Conservation (phyloP, 1,139 yeast genomes). For the Candida sp. region DNA sequence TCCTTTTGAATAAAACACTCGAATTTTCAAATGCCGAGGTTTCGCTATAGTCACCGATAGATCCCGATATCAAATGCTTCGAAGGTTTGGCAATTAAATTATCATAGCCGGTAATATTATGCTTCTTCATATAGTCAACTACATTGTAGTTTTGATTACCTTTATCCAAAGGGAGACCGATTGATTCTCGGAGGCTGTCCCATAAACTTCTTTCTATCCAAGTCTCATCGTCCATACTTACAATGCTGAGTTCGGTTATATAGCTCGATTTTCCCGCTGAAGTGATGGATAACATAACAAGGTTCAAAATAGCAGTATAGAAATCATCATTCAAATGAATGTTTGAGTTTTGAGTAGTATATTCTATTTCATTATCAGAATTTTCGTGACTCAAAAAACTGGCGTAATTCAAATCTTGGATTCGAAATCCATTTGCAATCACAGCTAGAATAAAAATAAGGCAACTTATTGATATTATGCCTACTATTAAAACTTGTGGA, state of each 20-base stretch:
- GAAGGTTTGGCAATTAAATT: conserved; percentile 31
- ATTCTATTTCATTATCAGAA: conserved; percentile 25
- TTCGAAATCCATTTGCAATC: conserved; percentile 52
- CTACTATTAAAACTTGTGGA: conserved; percentile 58
- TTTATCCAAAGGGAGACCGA: conserved; percentile 5
- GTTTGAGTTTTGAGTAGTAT: conserved; percentile 21
- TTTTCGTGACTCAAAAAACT: conserved; percentile 38
- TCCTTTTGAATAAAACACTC: conserved; percentile 22
- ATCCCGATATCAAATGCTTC: conserved; percentile 20
- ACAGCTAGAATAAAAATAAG: conserved; percentile 53
- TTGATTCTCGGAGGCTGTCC: conserved; percentile 12
- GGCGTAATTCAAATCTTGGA: conserved; percentile 46
- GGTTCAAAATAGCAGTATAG: conserved; percentile 54
- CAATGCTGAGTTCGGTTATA: conserved; percentile 54
- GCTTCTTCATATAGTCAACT: conserved; percentile 14
- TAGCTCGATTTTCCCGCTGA: conserved; percentile 68
- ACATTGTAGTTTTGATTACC: conserved; percentile 5
- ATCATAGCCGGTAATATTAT: conserved; percentile 25
- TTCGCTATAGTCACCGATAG: conserved; percentile 5
- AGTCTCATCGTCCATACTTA: conserved; percentile 48
- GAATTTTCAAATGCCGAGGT: conserved; percentile 10
- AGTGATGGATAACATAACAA: conserved; percentile 62
- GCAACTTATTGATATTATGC: conserved; percentile 48
- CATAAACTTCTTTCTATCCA: conserved; percentile 51
- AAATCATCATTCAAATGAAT: conserved; percentile 56